Percentiles rank a stretch among this genome's conserved stretches.
Evolutionary conservation across 2,329 filamentous ascomycete species (phyloP).

Genomic region (Mollisia scopiformis): DNA sequence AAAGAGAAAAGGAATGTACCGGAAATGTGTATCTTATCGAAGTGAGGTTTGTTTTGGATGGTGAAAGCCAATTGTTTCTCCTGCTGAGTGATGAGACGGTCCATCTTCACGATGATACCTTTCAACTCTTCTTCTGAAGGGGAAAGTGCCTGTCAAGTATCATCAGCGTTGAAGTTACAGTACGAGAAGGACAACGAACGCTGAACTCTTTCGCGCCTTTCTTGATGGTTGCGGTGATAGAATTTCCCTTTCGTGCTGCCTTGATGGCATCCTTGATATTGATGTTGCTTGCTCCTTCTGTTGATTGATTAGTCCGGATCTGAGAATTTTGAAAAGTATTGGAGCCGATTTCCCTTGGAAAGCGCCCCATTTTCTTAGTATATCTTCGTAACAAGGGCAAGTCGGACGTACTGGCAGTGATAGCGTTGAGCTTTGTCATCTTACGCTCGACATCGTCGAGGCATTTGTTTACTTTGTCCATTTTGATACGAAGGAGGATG

Average conservation of each 20-base stretch:
- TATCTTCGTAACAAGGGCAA: too few relatives aligned
- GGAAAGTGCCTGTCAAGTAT: not conserved
- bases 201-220: constrained; percentile 34
- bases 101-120: constrained; percentile 29
- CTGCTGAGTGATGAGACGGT: constrained; percentile 27
- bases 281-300: constrained; percentile 28
- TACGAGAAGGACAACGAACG: constrained; percentile 12
- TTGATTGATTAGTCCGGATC: too few relatives aligned
- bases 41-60: constrained; percentile 22
- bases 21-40: constrained; percentile 20
- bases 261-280: constrained; percentile 32
- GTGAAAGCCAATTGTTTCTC: constrained; percentile 31
- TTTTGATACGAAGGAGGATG: not conserved
- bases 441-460: constrained; percentile 33
- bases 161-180: not conserved
- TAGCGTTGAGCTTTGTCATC: constrained; percentile 30
- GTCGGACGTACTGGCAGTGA: too few relatives aligned
- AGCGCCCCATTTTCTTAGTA: too few relatives aligned
- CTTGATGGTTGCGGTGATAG: constrained; percentile 32
- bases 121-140: constrained; percentile 25
- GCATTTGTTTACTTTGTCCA: constrained; percentile 29
- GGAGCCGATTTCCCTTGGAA: too few relatives aligned
- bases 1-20: not conserved
- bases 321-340: too few relatives aligned
- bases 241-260: constrained; percentile 34